phyloP scores from a whole-genome alignment of 176 grass and related monocot species.

The Carex parvula region DNA sequence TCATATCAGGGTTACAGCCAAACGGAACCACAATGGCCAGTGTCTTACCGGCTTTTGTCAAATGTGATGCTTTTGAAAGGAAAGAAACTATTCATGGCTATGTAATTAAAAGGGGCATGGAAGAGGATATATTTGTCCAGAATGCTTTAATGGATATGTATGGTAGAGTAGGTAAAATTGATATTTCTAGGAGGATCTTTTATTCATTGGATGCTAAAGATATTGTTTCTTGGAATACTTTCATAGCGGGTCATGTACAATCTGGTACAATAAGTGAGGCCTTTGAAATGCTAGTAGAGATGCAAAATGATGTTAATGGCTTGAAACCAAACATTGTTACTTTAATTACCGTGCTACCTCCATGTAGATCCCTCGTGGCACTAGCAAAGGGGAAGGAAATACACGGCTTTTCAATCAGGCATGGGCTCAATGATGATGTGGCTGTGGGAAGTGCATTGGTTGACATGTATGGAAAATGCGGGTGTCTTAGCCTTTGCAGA shows the following conservation, averaged over 20 bases:
- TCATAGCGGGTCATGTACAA: conserved; percentile 59
- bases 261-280: conserved; percentile 48
- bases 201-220: conserved; percentile 43
- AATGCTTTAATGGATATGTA: conserved; percentile 99
- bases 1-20: conserved; percentile 40
- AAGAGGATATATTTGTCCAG: conserved; percentile 73
- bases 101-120: conserved; percentile 74
- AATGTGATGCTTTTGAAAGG: conserved; percentile 48
- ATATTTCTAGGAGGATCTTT: conserved; percentile 59
- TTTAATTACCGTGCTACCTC: conserved; percentile 80
- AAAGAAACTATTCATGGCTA: conserved; percentile 87
- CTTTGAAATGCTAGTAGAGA: conserved; percentile 51
- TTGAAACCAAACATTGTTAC: conserved; percentile 65
- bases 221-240: conserved; percentile 89
- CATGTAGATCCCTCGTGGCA: conserved; percentile 54
- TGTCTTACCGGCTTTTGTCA: conserved; percentile 68
- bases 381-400: conserved; percentile 84
- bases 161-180: conserved; percentile 65
- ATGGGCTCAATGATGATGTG: conserved; percentile 49
- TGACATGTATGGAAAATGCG: conserved; percentile 97
- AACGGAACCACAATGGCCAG: conserved; percentile 80
- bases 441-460: conserved; percentile 74
- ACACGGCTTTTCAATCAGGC: conserved; percentile 60
- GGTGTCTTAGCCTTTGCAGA: conserved; percentile 40
- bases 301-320: conserved; percentile 35